Evolutionary conservation across 441 rosid species (phyloP), one percentile per base, ranked within the genome.

Genomic region (Eruca vesicaria): DNA sequence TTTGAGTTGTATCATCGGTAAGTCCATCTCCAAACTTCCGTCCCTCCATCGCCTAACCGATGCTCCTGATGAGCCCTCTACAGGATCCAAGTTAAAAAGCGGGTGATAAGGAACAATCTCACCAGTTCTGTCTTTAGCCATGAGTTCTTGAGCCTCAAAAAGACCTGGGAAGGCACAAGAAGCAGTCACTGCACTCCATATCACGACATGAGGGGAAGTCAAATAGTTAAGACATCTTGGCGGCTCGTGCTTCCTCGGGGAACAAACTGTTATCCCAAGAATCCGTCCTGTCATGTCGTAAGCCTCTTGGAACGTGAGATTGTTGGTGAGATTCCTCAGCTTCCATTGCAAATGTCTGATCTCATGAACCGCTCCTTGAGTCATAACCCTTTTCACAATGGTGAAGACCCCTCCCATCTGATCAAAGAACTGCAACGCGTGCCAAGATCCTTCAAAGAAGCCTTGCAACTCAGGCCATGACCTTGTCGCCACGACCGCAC

Each of bases 141-240:
- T 95, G 69, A 95, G 82, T 83, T 95, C 99, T 83, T 95, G 99
- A 14, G 99, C 99, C 70, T 95, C 98, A 74, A 93, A 95, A 64
- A 95, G 96, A 26, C 96, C 99, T 28, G 99, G 98, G 50, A 95
- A 95, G 55, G 99, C 99, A 78, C 98, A 95, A 59, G 99, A 95
- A 19, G 99, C 99, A 16, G 93, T 90, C 65, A 95, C 99, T 31
- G 98, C 99, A 66, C 98, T 95, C 97, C 99, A 95, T 85, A 95
- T 95, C 50, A 95, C 94, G 45, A 95, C 99, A 73, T 95, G 98
- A 72, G 99, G 98, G 0, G 98, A 91, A 52, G 93, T 93, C 73
- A 95, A 82, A 83, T 95, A 95, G 66, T 95, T 93, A 60, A 95
- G 98, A 78, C 95, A 93, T 82, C 98, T 85, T 62, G 99, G 98